Percentiles rank a stretch among this genome's conserved stretches.
These are phyloP conservation scores for Cyclotella cryptica DNA, from an alignment of 108 stramenopile genomes.

Conservation along the genomic window DNA sequence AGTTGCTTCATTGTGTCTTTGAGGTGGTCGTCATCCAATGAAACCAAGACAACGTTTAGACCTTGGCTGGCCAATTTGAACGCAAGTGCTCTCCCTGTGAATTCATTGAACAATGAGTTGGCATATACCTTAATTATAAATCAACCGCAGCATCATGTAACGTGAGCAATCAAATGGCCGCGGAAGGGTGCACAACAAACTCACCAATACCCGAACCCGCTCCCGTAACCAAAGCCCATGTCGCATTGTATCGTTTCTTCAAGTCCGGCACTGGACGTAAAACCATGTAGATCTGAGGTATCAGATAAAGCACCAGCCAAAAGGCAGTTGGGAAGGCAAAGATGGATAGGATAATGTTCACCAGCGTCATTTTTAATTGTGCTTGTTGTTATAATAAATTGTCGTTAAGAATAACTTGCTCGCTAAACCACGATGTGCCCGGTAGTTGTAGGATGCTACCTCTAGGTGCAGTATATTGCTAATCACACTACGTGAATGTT, in stretches of 20 bases:
- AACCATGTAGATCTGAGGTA: slow-evolving; percentile 86
- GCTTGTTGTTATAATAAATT: not conserved
- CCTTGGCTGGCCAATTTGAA: slow-evolving; percentile 94
- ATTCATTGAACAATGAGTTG: not conserved
- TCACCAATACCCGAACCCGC: slow-evolving; percentile 97
- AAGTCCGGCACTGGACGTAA: slow-evolving; percentile 85
- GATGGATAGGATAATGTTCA: slow-evolving; percentile 31
- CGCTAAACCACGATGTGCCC: no score
- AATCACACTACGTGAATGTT: no score
- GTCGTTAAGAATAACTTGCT: no score
- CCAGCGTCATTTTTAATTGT: slow-evolving; percentile 18
- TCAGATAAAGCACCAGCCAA: slow-evolving; percentile 78
- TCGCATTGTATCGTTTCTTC: slow-evolving; percentile 88
- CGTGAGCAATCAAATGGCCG: not conserved
- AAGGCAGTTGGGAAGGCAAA: slow-evolving; percentile 84
- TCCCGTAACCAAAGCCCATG: slow-evolving; percentile 99
- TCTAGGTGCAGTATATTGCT: no score
- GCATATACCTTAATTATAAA: not conserved
- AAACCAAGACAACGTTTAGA: slow-evolving; percentile 97
- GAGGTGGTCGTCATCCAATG: slow-evolving; percentile 91
- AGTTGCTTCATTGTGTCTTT: slow-evolving; percentile 88
- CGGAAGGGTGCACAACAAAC: slow-evolving; percentile 1
- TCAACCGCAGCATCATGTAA: not conserved
- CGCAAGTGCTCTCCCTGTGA: slow-evolving; percentile 54
- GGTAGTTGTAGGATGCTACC: no score